A percentile compares a stretch with the other conserved stretches of the same genome.
phyloP scores from a whole-genome alignment of 1,284 basidiomycete genomes.

The Rhizopogon hawkerae region DNA sequence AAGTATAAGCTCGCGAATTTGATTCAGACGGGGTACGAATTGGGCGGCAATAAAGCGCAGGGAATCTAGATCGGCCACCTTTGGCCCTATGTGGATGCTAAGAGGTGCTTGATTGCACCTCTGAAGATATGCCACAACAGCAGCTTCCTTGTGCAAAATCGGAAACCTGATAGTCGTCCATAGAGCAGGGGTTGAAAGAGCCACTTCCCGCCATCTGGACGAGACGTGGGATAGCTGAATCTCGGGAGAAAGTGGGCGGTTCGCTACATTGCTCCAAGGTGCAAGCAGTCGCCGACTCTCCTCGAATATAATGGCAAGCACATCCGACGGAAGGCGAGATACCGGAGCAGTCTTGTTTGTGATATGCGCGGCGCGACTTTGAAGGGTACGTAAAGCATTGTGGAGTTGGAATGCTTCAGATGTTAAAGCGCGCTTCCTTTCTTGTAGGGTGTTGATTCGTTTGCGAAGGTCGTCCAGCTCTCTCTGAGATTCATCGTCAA shows the following conservation, averaged over 20 bases:
- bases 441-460: slow-evolving; percentile 18
- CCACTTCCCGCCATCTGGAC: slow-evolving; percentile 25
- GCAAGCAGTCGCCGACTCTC: slow-evolving; percentile 23
- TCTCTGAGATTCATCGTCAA: slow-evolving; percentile 19
- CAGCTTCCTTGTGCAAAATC: slow-evolving; percentile 25
- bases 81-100: slow-evolving; percentile 22
- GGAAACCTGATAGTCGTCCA: slow-evolving; percentile 28
- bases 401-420: slow-evolving; percentile 23
- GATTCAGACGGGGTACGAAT: slow-evolving; percentile 23
- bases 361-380: slow-evolving; percentile 27
- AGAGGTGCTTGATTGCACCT: slow-evolving; percentile 27
- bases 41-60: slow-evolving; percentile 22
- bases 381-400: slow-evolving; percentile 22
- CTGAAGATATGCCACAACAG: slow-evolving; percentile 20
- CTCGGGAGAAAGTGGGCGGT: slow-evolving; percentile 25
- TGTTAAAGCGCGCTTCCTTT: slow-evolving; percentile 16
- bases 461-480: slow-evolving; percentile 20
- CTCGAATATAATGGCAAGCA: slow-evolving; percentile 27
- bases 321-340: slow-evolving; percentile 23
- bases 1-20: slow-evolving; percentile 25
- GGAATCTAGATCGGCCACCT: slow-evolving; percentile 18
- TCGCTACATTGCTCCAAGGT: slow-evolving; percentile 20
- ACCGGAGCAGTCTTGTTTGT: slow-evolving; percentile 25
- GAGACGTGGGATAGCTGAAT: slow-evolving; percentile 28
- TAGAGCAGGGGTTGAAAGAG: slow-evolving; percentile 24